Base-by-base conservation (phyloP, 768 basidiomycete species). In the Cubamyces sp. region DNA sequence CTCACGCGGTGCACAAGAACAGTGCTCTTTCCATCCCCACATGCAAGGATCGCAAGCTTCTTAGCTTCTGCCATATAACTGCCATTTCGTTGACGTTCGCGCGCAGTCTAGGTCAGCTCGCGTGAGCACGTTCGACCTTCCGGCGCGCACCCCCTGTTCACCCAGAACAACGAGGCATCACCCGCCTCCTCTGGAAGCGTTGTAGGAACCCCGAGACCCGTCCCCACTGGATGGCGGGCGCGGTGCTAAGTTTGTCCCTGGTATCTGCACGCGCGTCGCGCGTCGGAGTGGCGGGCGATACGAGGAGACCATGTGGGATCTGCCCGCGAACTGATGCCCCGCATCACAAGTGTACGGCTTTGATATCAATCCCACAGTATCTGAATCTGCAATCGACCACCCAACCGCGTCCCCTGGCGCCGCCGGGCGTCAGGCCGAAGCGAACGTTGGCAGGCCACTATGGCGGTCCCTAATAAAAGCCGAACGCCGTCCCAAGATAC, bases 301-400 rank as follows among this genome's bases (percentile, higher is more conserved):
- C 40, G 41, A 43, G n/a, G 25, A 26, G 7, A 26, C 54, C 54
- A 55, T 43, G 54, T 28, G 54, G 54, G 28, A 8, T 18, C 53
- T 28, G 25, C 15, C 8, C 41, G 16, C 21, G 23, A 25, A 16
- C 40, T 42, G 53, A 54, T 54, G 37, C 40, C 54, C 25, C 43
- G 28, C 42, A 55, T 55, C 54, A 34, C 34, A 55, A 42, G 25
- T 26, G 54, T 41, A 30, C 54, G n/a, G 28, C 42, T n/a, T 42
- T 45, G 54, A 40, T 34, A 45, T 28, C 39, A 40, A 45, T n/a
- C 23, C 19, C 19, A 37, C 34, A 21, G 16, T 19, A 39, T 53
- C 51, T 53, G 51, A n/a, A 19, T n/a, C 28, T 53, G 15, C 34
- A 46, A 28, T 28, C 53, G 37, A 39, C 16, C 26, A n/a, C n/a